A percentile compares a stretch with the other conserved stretches of the same genome.
These are phyloP conservation scores for Hypomyces perniciosus DNA, from an alignment of 2,329 filamentous ascomycete species.

Conservation along the genomic window DNA sequence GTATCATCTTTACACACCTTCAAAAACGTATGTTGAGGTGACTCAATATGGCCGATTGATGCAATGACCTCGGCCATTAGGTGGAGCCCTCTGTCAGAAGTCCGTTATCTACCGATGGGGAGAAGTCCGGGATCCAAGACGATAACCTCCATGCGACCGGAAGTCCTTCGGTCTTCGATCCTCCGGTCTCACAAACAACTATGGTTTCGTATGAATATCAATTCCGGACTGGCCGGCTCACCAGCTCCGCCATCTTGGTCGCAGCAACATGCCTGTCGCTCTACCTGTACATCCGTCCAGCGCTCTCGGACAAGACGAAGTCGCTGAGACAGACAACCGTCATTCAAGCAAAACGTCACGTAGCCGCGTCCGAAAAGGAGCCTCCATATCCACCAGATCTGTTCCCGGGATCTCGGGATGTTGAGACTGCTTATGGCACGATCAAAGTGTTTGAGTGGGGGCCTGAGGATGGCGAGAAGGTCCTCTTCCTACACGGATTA, in stretches of 20 bases:
- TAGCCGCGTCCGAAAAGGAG: not conserved
- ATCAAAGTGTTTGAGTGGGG: conserved; percentile 78
- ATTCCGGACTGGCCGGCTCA: conserved; percentile 5
- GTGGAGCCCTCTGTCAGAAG: no score
- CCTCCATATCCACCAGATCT: conserved; percentile 63
- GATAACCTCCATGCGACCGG: not conserved
- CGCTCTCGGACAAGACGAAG: conserved; percentile 15
- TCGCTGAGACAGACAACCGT: conserved; percentile 2
- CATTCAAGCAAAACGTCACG: no score
- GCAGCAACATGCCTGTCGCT: conserved; percentile 28
- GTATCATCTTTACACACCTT: no score
- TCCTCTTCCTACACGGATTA: conserved; percentile 75
- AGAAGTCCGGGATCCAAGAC: no score
- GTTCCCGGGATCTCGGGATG: conserved; percentile 63
- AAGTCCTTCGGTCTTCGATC: not conserved
- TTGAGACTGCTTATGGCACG: conserved; percentile 63
- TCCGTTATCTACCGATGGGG: no score
- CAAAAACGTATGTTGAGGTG: no score
- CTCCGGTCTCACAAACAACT: not conserved
- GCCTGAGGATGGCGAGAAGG: conserved; percentile 61
- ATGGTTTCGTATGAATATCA: conserved; percentile 10
- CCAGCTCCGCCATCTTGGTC: conserved; percentile 12
- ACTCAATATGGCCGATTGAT: no score
- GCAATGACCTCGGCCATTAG: no score
- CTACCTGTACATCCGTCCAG: conserved; percentile 28